Evolutionary conservation across 1,284 basidiomycete genomes (phyloP).

Genomic region (Heliocybe sulcata): DNA sequence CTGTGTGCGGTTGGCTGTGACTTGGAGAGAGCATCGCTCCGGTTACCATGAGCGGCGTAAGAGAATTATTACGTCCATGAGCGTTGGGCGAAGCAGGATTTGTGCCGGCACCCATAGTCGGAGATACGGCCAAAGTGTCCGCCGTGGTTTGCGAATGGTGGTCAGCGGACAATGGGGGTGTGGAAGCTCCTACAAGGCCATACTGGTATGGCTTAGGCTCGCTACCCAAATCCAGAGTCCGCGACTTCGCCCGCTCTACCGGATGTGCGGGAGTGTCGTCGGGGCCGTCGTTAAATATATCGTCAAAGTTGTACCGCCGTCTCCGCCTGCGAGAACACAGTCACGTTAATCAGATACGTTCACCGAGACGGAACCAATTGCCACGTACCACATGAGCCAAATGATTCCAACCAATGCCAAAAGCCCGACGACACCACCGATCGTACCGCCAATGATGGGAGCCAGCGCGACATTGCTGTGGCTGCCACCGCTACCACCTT

Average conservation of each 20-base stretch:
- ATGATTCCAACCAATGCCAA: background rate
- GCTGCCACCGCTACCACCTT: background rate
- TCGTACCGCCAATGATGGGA: background rate
- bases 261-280: background rate
- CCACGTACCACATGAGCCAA: background rate
- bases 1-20: background rate
- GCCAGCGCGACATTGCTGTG: background rate
- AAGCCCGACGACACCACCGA: conserved; percentile 1
- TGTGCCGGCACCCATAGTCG: background rate
- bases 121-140: background rate
- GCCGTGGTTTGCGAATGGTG: background rate
- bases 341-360: background rate
- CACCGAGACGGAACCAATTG: background rate
- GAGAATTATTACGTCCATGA: background rate
- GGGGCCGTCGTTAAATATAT: background rate
- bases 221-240: background rate
- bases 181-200: background rate
- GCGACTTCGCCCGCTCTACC: background rate
- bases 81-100: background rate
- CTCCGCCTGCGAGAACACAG: background rate
- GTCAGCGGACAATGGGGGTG: background rate
- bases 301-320: background rate
- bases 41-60: background rate
- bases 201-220: conserved; percentile 1
- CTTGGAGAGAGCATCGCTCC: background rate